A percentile compares a stretch with the other conserved stretches of the same genome.
Conservation (phyloP, 2,329 filamentous ascomycete genomes). For the Aaosphaeria pasadenensis region DNA sequence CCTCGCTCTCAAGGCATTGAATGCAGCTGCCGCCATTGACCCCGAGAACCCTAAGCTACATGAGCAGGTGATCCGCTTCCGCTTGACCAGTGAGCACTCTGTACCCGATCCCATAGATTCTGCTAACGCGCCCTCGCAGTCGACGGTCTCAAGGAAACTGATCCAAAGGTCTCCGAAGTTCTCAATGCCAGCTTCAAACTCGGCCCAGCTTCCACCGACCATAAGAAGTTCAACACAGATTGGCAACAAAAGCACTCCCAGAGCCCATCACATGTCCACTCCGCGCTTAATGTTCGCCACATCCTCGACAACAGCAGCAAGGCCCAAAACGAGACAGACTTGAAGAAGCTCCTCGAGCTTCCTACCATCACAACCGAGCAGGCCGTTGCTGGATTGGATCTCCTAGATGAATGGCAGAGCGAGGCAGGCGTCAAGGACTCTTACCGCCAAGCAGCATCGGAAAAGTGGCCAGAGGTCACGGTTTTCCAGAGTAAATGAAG, state of each 20-base stretch:
- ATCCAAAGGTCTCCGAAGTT: constrained; percentile 66
- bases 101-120: not conserved
- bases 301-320: constrained; percentile 58
- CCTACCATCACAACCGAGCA: constrained; percentile 54
- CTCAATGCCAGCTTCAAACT: constrained; percentile 66
- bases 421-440: constrained; percentile 47
- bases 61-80: constrained; percentile 70
- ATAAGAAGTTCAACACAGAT: constrained; percentile 64
- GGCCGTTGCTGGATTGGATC: constrained; percentile 53
- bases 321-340: constrained; percentile 57
- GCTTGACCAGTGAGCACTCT: constrained; percentile 48
- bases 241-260: constrained; percentile 62
- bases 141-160: constrained; percentile 45
- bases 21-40: constrained; percentile 68
- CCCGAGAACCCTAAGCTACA: constrained; percentile 69
- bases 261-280: constrained; percentile 61
- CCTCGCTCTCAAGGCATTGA: constrained; percentile 81
- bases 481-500: constrained; percentile 24
- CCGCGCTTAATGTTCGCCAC: constrained; percentile 59
- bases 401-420: constrained; percentile 53
- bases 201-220: constrained; percentile 54
- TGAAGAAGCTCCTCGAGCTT: constrained; percentile 58
- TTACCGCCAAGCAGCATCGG: constrained; percentile 42
- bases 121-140: constrained; percentile 11
- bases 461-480: constrained; percentile 39